Percentiles rank a stretch among this genome's conserved stretches.
Conservation (phyloP, 2,329 filamentous ascomycete genomes). For the Pleoardoris graminearum region DNA sequence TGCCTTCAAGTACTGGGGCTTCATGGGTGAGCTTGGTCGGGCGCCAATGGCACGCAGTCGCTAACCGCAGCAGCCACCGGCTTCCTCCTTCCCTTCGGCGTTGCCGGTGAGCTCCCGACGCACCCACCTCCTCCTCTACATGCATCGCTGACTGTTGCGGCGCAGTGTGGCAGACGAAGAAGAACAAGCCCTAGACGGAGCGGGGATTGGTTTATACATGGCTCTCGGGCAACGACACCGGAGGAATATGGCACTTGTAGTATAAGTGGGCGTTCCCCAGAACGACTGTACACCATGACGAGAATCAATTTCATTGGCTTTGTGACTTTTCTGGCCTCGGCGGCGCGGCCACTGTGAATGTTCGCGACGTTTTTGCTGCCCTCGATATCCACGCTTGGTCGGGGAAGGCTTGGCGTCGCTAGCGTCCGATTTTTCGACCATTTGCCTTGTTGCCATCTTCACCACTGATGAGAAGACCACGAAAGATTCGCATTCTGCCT, state of each 20-base stretch:
- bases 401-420: slow-evolving; percentile 31
- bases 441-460: slow-evolving; percentile 10
- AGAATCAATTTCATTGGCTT: slow-evolving; percentile 43
- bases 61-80: slow-evolving; percentile 58
- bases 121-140: neutral
- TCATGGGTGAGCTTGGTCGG: slow-evolving; percentile 63
- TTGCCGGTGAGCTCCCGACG: slow-evolving; percentile 60
- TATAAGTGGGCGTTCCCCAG: slow-evolving; percentile 33
- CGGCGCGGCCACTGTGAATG: slow-evolving; percentile 1
- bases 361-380: slow-evolving; percentile 1
- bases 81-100: slow-evolving; percentile 63
- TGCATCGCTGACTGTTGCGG: slow-evolving; percentile 22
- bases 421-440: slow-evolving; percentile 23
- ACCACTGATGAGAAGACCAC: slow-evolving; percentile 15
- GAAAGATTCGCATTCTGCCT: slow-evolving; percentile 5
- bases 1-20: slow-evolving; percentile 77
- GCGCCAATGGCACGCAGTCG: slow-evolving; percentile 11
- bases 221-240: slow-evolving; percentile 19
- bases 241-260: slow-evolving; percentile 33
- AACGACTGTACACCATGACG: slow-evolving; percentile 39
- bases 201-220: slow-evolving; percentile 16
- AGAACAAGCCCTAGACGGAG: slow-evolving; percentile 53
- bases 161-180: slow-evolving; percentile 69
- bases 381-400: neutral
- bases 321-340: slow-evolving; percentile 16